phyloP scores from a whole-genome alignment of 2,329 filamentous ascomycete species.

The Xylariaceae sp. region DNA sequence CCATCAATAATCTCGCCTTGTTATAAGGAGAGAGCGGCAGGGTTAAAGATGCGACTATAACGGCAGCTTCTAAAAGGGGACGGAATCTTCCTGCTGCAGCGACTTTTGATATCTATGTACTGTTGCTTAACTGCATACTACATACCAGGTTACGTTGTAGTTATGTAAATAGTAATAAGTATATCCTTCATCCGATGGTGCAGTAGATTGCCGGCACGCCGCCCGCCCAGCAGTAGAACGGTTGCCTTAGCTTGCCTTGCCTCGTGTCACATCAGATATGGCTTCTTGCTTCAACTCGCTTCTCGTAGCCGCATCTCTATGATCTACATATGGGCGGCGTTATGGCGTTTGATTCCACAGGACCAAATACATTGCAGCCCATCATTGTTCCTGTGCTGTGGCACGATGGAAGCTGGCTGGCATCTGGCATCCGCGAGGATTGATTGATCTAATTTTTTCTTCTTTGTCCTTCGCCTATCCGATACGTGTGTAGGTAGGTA shows the following conservation, averaged over 20 bases:
- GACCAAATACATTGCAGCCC: slow-evolving; percentile 12
- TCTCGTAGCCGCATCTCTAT: slow-evolving; percentile 8
- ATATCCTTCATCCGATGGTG: neutral
- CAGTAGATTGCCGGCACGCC: neutral
- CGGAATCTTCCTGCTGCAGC: neutral
- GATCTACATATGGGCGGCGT: slow-evolving; percentile 13
- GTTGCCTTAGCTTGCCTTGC: slow-evolving; percentile 15
- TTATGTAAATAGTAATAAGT: neutral
- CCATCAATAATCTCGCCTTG: slow-evolving; percentile 14
- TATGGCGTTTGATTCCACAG: slow-evolving; percentile 31
- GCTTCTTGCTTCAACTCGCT: slow-evolving; percentile 20
- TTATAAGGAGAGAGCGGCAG: slow-evolving; percentile 2
- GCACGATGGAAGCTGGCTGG: slow-evolving; percentile 24
- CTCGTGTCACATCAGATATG: slow-evolving; percentile 16
- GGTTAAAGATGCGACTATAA: slow-evolving; percentile 10
- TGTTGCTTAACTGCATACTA: no score
- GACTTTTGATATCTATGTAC: neutral
- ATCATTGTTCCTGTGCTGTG: slow-evolving; percentile 14
- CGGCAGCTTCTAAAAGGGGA: slow-evolving; percentile 10
- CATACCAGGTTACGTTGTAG: no score
- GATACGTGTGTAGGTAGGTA: neutral
- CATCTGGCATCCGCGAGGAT: slow-evolving; percentile 17
- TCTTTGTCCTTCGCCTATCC: neutral
- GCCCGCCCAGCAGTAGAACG: slow-evolving; percentile 1
- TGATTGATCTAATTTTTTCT: neutral